Percentiles rank a stretch among this genome's conserved stretches.
phyloP scores from a whole-genome alignment of 345 rosid genomes.

The Acer yangbiense region DNA sequence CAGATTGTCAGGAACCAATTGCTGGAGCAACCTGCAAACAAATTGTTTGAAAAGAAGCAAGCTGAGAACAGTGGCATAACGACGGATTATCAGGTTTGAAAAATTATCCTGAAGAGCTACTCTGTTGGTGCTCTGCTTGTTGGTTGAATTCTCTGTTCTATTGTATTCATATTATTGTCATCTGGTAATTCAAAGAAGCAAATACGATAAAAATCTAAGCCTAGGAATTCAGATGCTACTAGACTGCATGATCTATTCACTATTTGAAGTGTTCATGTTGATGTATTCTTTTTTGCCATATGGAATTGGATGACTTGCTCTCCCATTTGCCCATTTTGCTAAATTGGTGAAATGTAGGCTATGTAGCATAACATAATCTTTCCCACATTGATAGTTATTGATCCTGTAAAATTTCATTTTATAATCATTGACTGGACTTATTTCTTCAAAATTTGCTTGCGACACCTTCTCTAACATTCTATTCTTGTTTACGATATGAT shows the following conservation, averaged over 20 bases:
- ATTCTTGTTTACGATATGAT: background rate
- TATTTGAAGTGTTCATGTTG: no score
- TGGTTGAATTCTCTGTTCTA: background rate
- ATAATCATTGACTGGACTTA: background rate
- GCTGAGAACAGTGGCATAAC: conserved; percentile 19
- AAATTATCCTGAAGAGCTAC: background rate
- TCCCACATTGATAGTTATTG: no score
- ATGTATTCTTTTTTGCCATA: no score
- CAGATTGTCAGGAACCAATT: conserved; percentile 28
- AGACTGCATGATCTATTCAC: background rate
- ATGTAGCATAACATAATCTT: no score
- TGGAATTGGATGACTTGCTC: no score
- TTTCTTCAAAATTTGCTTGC: background rate
- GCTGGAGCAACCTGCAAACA: conserved; percentile 19
- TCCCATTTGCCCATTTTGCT: no score
- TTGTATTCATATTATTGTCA: conserved; percentile 2
- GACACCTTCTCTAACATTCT: background rate
- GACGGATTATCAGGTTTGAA: conserved; percentile 29
- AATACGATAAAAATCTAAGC: background rate
- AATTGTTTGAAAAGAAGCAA: conserved; percentile 27
- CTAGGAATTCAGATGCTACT: background rate
- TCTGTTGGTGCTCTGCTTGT: background rate
- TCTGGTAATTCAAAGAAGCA: background rate
- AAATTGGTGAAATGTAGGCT: no score
- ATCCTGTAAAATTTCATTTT: no score